Evolutionary conservation across 2,329 filamentous ascomycete species (phyloP).

Genomic region (Stachybotrys chlorohalonatus): DNA sequence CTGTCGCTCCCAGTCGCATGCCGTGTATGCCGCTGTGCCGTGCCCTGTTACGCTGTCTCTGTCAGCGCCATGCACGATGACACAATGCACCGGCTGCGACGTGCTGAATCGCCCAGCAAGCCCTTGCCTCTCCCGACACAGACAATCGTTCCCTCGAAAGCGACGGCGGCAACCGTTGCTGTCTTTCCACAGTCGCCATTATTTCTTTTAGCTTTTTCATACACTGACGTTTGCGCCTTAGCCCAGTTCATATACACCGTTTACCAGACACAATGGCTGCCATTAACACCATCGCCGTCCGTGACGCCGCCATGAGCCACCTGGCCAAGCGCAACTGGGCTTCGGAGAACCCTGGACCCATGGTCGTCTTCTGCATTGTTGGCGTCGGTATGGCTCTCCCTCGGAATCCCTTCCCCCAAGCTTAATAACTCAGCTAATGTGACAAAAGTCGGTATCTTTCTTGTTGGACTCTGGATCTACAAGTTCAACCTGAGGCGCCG

Average conservation of each 20-base stretch:
- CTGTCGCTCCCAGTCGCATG: slow-evolving; percentile 10
- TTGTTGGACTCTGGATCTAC: slow-evolving; percentile 21
- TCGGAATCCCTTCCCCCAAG: not conserved
- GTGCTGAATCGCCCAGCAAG: not conserved
- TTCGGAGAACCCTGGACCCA: slow-evolving; percentile 26
- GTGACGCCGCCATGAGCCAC: slow-evolving; percentile 26
- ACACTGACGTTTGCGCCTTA: not conserved
- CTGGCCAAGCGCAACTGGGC: slow-evolving; percentile 34
- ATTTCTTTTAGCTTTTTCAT: not conserved
- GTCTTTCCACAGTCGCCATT: not conserved
- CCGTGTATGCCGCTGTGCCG: slow-evolving; percentile 14
- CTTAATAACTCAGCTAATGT: slow-evolving; percentile 5
- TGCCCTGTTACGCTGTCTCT: slow-evolving; percentile 9
- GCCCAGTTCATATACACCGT: slow-evolving; percentile 13
- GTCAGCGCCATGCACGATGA: not conserved
- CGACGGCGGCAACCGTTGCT: no score
- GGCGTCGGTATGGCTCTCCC: slow-evolving; percentile 22
- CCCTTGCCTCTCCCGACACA: not conserved
- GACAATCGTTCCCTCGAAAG: not conserved
- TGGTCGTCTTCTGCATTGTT: slow-evolving; percentile 35
- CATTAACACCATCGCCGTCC: slow-evolving; percentile 27
- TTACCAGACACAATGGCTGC: slow-evolving; percentile 28
- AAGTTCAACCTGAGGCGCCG: slow-evolving; percentile 22
- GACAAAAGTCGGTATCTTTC: slow-evolving; percentile 19
- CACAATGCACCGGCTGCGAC: not conserved